A percentile compares a stretch with the other conserved stretches of the same genome.
These are phyloP conservation scores for Backusella australiensis DNA, from an alignment of 192 early-diverging fungal genomes.

Conservation along the genomic window DNA sequence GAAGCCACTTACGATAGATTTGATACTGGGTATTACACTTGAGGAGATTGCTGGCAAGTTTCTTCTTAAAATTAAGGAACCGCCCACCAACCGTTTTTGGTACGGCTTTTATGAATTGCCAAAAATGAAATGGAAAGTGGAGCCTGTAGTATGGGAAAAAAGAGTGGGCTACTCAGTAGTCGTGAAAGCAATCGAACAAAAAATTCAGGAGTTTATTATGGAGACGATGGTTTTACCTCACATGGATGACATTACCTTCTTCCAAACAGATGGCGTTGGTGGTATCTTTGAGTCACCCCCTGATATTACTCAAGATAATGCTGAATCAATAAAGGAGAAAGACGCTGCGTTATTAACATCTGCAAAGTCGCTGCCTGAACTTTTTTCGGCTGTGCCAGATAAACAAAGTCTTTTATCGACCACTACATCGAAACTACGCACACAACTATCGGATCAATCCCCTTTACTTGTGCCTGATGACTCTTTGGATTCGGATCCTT, in stretches of 20 bases:
- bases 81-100: slow-evolving; percentile 87
- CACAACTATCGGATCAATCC: neutral
- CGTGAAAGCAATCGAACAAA: slow-evolving; percentile 77
- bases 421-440: neutral
- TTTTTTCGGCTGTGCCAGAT: slow-evolving; percentile 15
- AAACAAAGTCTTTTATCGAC: neutral
- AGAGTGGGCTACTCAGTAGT: slow-evolving; percentile 73
- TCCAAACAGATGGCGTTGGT: slow-evolving; percentile 56
- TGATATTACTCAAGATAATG: slow-evolving; percentile 13
- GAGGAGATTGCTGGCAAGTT: slow-evolving; percentile 73
- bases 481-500: neutral
- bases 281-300: slow-evolving; percentile 53
- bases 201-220: slow-evolving; percentile 80
- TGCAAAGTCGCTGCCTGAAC: slow-evolving; percentile 23
- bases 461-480: neutral
- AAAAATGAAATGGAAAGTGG: slow-evolving; percentile 66
- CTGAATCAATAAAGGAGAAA: neutral
- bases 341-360: slow-evolving; percentile 15
- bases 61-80: slow-evolving; percentile 76
- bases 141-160: slow-evolving; percentile 83
- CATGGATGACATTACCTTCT: slow-evolving; percentile 89
- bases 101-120: slow-evolving; percentile 83
- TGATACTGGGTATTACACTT: slow-evolving; percentile 77
- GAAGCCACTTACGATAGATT: slow-evolving; percentile 62
- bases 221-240: slow-evolving; percentile 84